Base-by-base conservation (phyloP, 192 early-diverging fungal genomes). In the Pilaira anomala region DNA sequence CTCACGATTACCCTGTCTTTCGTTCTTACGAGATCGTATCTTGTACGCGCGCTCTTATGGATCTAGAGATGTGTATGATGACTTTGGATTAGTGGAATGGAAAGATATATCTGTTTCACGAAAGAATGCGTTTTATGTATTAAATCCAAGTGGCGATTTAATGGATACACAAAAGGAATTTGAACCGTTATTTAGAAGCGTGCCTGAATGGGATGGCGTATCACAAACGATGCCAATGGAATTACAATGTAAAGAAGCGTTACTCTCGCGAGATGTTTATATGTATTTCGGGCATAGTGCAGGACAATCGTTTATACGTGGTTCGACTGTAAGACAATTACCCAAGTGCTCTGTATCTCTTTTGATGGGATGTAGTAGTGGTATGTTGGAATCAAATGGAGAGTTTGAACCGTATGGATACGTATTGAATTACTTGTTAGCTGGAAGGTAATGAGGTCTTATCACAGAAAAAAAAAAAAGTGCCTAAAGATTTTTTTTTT, bases 361-460 rank as follows among this genome's bases (percentile, higher is more conserved):
- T 28, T 70, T 99, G 45, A 80, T 99, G 67, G 97, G 97, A 1
- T 99, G 97, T 71, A 97, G 95, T 66, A 95, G 93, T 62, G 97
- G 96, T 18, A 71, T 72, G 18, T 72, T 98, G 8, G 75, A 79
- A 50, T 68, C 79, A 1, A 77, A 62, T 0, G 96, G 96, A 0
- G 93, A 96, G 54, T 98, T 91, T 76, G 95, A 99, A 67, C 89
- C 95, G 2, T 72, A 80, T 41, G 96, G 97, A 2, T 87, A 87
- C 25, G 84, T 89, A 0, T 63, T 93, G 18, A 86, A 93, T 67
- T 99, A 96, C 67, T 52, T 99, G 22, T 69, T 95, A 36, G 92
- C 79, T 21, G 93, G 93, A 25, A 87, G 91, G 87, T 87, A 68
- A 71, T 69, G 54, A 29, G 14, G 3, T n/a, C n/a, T n/a, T 21